Conservation (phyloP, 495 filamentous ascomycete genomes). For the Xylaria curta region DNA sequence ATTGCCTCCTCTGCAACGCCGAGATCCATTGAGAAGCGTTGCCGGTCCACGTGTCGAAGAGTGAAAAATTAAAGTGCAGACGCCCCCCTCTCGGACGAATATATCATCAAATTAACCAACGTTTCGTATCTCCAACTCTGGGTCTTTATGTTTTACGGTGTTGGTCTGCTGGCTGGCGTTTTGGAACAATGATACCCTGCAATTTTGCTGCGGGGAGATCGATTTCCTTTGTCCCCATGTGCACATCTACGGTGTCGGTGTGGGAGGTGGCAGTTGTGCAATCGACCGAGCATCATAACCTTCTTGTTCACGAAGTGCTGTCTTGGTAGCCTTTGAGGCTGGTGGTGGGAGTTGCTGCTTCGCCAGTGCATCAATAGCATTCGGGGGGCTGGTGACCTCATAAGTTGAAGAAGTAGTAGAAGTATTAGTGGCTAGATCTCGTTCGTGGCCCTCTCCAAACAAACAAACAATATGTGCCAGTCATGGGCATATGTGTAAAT, state of each 20-base stretch:
- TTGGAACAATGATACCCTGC: constrained; percentile 37
- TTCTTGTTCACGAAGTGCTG: not conserved
- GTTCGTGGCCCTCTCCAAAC: not conserved
- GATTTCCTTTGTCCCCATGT: constrained; percentile 1
- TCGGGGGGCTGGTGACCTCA: not conserved
- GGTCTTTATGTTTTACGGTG: constrained; percentile 24
- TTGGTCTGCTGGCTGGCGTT: constrained; percentile 33
- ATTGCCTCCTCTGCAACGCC: constrained; percentile 50
- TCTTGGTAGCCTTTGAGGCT: not conserved
- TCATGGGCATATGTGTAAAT: constrained; percentile 6
- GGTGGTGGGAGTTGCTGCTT: not conserved
- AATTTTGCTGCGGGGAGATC: constrained; percentile 33
- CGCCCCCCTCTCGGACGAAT: not conserved
- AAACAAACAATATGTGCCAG: not conserved
- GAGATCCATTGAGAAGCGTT: constrained; percentile 42
- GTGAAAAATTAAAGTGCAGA: not conserved
- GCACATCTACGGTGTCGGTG: not conserved
- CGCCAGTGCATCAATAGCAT: not conserved
- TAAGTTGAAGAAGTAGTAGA: not conserved
- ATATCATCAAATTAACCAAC: not conserved
- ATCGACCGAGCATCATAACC: not conserved
- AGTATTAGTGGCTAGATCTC: not conserved
- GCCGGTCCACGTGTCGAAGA: not conserved
- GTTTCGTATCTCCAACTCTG: not conserved
- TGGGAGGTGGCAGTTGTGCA: not conserved